phyloP scores from a whole-genome alignment of 345 rosid genomes.

The Eucalyptus melliodora region DNA sequence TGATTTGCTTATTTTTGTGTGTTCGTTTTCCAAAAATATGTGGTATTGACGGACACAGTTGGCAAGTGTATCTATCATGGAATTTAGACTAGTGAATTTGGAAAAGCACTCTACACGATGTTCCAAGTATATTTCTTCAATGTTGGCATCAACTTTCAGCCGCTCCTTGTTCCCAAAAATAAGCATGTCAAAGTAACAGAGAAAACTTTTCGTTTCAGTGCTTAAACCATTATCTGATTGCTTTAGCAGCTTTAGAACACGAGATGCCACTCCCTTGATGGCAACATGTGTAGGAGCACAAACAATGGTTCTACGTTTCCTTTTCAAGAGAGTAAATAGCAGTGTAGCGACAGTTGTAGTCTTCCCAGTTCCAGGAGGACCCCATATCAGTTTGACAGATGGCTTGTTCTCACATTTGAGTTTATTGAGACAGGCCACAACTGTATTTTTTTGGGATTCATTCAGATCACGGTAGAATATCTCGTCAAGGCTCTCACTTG shows the following conservation, averaged over 20 bases:
- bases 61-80: background rate
- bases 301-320: conserved; percentile 2
- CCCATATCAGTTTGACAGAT: conserved; percentile 11
- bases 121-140: conserved; percentile 5
- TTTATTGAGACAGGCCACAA: conserved; percentile 5
- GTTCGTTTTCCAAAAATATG: background rate
- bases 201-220: background rate
- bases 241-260: conserved; percentile 2
- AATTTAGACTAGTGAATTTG: background rate
- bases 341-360: background rate
- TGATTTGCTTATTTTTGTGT: background rate
- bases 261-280: conserved; percentile 1
- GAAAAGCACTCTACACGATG: conserved; percentile 6
- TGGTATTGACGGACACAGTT: background rate
- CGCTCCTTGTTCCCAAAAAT: background rate
- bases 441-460: conserved; percentile 15
- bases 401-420: conserved; percentile 9
- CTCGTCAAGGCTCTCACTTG: background rate
- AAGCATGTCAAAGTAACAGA: background rate
- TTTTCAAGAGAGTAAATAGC: background rate
- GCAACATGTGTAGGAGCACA: conserved; percentile 11
- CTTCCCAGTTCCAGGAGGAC: conserved; percentile 14
- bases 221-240: background rate
- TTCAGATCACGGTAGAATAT: conserved; percentile 2
- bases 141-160: background rate